Percentiles rank a stretch among this genome's conserved stretches.
Conservation (phyloP, 331 rosid species). For the Pyracantha coccinea region DNA sequence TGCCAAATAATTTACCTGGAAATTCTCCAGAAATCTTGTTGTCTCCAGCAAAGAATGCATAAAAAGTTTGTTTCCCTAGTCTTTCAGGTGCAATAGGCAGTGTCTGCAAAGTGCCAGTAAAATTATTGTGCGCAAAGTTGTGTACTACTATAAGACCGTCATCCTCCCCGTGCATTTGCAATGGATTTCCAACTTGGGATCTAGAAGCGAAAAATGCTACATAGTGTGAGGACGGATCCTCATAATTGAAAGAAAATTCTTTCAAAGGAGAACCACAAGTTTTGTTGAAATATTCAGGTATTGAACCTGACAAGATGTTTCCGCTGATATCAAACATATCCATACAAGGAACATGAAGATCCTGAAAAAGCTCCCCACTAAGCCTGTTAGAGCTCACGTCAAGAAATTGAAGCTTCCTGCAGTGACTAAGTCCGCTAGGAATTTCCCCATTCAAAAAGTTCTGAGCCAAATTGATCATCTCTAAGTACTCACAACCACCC, state of each 20-base stretch:
- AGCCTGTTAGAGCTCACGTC: conserved; percentile 65
- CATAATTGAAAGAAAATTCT: conserved; percentile 20
- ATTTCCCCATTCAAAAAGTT: conserved; percentile 58
- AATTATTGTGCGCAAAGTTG: conserved; percentile 64
- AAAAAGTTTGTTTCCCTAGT: conserved; percentile 35
- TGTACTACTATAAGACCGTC: conserved; percentile 36
- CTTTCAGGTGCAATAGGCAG: conserved; percentile 51
- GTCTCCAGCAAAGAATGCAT: conserved; percentile 52
- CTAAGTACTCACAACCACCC: conserved; percentile 61
- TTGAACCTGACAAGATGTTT: conserved; percentile 51
- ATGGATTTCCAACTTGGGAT: conserved; percentile 23
- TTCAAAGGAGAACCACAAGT: conserved; percentile 27
- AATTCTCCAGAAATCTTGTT: conserved; percentile 57
- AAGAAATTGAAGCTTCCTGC: conserved; percentile 62
- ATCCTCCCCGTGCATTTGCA: conserved; percentile 16
- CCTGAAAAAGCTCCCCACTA: conserved; percentile 45
- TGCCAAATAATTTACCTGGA: conserved; percentile 52
- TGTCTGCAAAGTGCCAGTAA: conserved; percentile 35
- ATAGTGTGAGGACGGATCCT: conserved; percentile 22
- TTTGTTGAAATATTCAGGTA: conserved; percentile 35
- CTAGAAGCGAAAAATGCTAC: conserved; percentile 40
- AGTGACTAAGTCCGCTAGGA: conserved; percentile 36
- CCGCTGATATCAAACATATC: conserved; percentile 69
- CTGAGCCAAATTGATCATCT: conserved; percentile 73
- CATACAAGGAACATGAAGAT: conserved; percentile 68